A percentile compares a stretch with the other conserved stretches of the same genome.
Conservation (phyloP, 1,139 yeast genomes). For the Hanseniaspora sp. region DNA sequence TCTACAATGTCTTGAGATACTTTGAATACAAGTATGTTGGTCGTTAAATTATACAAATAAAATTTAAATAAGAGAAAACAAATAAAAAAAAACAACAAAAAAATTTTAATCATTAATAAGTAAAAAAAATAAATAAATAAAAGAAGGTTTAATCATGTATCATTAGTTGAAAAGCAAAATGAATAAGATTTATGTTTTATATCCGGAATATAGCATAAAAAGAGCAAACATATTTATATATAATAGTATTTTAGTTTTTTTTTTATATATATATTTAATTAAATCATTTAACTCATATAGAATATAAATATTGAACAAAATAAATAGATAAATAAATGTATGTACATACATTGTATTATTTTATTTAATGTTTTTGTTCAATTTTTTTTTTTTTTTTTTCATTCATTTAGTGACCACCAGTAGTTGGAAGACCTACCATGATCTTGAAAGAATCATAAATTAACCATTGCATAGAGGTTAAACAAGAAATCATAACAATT, state of each 20-base stretch:
- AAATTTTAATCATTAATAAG: not conserved
- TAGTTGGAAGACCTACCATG: slow-evolving; percentile 80
- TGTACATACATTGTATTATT: not conserved
- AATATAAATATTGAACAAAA: not conserved
- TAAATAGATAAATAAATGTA: not conserved
- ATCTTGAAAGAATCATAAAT: slow-evolving; percentile 91
- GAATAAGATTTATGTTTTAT: not conserved
- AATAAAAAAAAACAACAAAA: not conserved
- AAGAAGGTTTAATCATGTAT: too few relatives aligned
- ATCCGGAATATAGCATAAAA: slow-evolving; percentile 1
- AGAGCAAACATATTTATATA: not conserved
- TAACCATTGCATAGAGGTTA: slow-evolving; percentile 95
- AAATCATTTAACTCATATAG: too few relatives aligned
- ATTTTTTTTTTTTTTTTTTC: not conserved
- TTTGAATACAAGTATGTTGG: slow-evolving; percentile 60
- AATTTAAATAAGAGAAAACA: slow-evolving; percentile 24
- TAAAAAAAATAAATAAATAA: not conserved
- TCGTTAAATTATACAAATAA: slow-evolving; percentile 5
- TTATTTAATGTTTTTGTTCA: not conserved
- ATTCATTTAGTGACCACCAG: slow-evolving; percentile 50
- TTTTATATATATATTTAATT: too few relatives aligned
- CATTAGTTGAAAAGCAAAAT: not conserved
- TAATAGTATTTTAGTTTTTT: not conserved
- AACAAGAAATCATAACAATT: slow-evolving; percentile 91
- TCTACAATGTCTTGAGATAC: slow-evolving; percentile 51